These are phyloP conservation scores for Rhizoctonia solani DNA, from an alignment of 1,284 basidiomycete species.

Conservation along the genomic window DNA sequence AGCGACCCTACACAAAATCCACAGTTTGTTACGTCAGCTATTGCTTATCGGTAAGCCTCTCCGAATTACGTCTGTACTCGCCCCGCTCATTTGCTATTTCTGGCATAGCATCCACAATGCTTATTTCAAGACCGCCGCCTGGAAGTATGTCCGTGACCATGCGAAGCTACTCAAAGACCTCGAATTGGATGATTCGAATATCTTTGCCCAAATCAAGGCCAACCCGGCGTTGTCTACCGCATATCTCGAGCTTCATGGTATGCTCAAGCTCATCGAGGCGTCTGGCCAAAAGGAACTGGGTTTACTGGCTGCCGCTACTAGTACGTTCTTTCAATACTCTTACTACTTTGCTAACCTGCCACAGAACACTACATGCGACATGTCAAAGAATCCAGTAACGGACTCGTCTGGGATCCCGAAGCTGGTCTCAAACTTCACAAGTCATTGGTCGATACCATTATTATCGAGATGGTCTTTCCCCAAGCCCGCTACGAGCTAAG, in stretches of 20 bases:
- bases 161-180: conserved; percentile 33
- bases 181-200: conserved; percentile 27
- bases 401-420: conserved; percentile 16
- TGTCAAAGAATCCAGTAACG: conserved; percentile 12
- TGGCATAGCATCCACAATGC: conserved; percentile 36
- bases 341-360: background rate
- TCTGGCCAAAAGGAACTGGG: conserved; percentile 32
- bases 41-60: conserved; percentile 35
- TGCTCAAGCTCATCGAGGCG: conserved; percentile 30
- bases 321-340: conserved; percentile 6
- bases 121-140: conserved; percentile 36
- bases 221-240: conserved; percentile 6
- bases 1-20: conserved; percentile 30
- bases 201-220: conserved; percentile 27
- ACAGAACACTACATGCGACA: conserved; percentile 29
- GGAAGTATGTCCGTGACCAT: conserved; percentile 36
- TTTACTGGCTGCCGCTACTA: conserved; percentile 19
- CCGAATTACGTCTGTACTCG: background rate
- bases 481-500: conserved; percentile 35
- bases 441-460: conserved; percentile 37
- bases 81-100: background rate
- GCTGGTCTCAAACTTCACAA: conserved; percentile 33
- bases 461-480: conserved; percentile 37
- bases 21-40: conserved; percentile 28
- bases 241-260: conserved; percentile 21